Conservation (phyloP, 768 basidiomycete species). For the Phylloporus scabripes region DNA sequence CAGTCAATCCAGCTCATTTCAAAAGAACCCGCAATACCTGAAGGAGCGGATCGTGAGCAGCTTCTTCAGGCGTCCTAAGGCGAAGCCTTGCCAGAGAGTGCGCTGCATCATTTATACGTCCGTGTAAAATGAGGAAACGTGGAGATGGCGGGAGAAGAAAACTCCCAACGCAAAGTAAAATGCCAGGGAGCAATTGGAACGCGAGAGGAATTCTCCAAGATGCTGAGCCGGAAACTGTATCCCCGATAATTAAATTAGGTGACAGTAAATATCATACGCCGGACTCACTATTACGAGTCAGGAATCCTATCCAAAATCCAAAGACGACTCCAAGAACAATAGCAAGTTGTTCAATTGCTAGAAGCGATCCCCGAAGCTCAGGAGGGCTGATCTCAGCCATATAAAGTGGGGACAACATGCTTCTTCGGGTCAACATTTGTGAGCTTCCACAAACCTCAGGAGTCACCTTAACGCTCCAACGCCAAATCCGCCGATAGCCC, state of each 20-base stretch:
- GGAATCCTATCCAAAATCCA: constrained; percentile 79
- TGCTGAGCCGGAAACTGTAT: constrained; percentile 49
- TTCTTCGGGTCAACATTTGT: constrained; percentile 23
- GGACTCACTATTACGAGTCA: constrained; percentile 56
- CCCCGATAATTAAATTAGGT: background rate
- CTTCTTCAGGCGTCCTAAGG: constrained; percentile 41
- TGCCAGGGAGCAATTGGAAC: constrained; percentile 64
- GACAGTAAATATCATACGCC: background rate
- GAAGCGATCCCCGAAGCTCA: constrained; percentile 70
- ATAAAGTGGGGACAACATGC: constrained; percentile 77
- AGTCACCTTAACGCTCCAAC: constrained; percentile 68
- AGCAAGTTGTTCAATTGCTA: constrained; percentile 75
- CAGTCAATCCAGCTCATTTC: background rate
- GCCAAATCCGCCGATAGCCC: constrained; percentile 72
- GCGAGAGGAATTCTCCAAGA: constrained; percentile 79
- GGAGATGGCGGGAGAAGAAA: constrained; percentile 46
- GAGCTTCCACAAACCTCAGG: constrained; percentile 7
- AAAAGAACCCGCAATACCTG: constrained; percentile 32
- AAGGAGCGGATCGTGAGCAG: constrained; percentile 43
- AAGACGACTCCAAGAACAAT: constrained; percentile 79
- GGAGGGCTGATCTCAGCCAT: constrained; percentile 84
- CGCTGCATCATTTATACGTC: constrained; percentile 53
- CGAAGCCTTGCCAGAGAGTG: constrained; percentile 50
- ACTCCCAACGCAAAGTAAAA: constrained; percentile 58
- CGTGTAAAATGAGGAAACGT: constrained; percentile 43